Conservation (phyloP, 805 yeast genomes). For the Hanseniaspora guilliermondii region DNA sequence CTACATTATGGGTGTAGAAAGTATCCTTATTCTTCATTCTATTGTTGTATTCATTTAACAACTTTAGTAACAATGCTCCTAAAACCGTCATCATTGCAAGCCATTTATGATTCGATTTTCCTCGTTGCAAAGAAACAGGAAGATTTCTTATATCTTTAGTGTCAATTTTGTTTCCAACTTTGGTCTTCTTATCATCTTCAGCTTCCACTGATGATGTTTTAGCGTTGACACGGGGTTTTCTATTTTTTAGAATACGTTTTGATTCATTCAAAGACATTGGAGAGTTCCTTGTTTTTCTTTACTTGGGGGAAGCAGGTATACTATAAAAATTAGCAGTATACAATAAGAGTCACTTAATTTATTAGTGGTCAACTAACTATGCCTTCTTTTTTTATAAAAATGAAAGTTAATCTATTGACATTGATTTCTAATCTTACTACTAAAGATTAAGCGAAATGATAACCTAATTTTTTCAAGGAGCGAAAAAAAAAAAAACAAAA, state of each 20-base stretch:
- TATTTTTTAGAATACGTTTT: not conserved
- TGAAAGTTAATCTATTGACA: no score
- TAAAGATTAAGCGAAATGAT: no score
- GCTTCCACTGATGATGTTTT: not conserved
- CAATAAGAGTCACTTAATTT: no score
- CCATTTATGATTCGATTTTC: slow-evolving; percentile 11
- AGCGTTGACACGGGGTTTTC: not conserved
- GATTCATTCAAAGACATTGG: not conserved
- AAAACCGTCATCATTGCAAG: slow-evolving; percentile 5
- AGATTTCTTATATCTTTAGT: not conserved
- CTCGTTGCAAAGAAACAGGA: slow-evolving; percentile 8
- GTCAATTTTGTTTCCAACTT: not conserved
- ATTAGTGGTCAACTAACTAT: no score
- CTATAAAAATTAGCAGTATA: no score
- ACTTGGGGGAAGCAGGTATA: no score
- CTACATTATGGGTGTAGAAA: not conserved
- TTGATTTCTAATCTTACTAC: no score
- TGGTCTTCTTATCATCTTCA: not conserved
- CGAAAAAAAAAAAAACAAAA: no score
- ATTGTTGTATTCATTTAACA: slow-evolving; percentile 2
- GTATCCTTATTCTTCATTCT: not conserved
- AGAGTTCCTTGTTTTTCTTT: no score
- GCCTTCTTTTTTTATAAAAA: no score
- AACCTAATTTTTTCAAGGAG: no score
- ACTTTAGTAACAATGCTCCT: slow-evolving; percentile 3